Base-by-base conservation (phyloP, 2,329 filamentous ascomycete genomes). In the Pseudomassariella vexata region DNA sequence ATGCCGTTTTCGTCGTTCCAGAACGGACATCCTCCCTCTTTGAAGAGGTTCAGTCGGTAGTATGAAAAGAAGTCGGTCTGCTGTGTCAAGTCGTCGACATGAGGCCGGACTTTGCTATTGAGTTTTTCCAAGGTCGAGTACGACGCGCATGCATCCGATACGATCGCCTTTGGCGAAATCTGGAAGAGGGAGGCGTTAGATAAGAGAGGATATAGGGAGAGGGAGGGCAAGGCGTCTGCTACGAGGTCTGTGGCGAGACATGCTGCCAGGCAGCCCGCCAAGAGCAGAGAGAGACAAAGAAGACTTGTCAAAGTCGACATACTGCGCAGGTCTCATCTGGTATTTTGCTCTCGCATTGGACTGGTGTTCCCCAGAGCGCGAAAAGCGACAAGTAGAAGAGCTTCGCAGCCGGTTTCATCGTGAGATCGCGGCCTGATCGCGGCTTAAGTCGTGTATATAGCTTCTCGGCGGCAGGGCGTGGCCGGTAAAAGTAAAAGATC, bases 31-130 rank as follows among this genome's bases (percentile, higher is more conserved):
- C 77, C 79, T 62, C 77, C 79, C 60, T 92, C 95, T 60, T 94
- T 84, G 62, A 87, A 98, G 14, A 98, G 73, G 57, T 95, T 96
- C 27, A 98, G 67, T 36, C 92, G 82, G 65, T 96, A 98, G 62
- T 96, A 88, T 32, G 90, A 90, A 63, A 98, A 98, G 73, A 95
- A 98, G 61, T 98, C 92, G 57, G 90, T 94, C 32, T 84, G 79
- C 47, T 77, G 77, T 0, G 87, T 94, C 27, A 98, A 76, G 34
- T 85, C 82, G 49, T 85, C 75, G 46, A 98, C 65, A 32, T 79
- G 75, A 12, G 88, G 85, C 48, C 82, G 80, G 41, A 95, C 70
- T 38, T 77, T 73, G 45, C 70, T 61, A 62, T 96, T 98, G 33
- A 98, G 70, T 24, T 70, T 67, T 54, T 98, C 89, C 58, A 98